Conservation (phyloP, 139 green algal genomes). For the Nannochloris sp. region DNA sequence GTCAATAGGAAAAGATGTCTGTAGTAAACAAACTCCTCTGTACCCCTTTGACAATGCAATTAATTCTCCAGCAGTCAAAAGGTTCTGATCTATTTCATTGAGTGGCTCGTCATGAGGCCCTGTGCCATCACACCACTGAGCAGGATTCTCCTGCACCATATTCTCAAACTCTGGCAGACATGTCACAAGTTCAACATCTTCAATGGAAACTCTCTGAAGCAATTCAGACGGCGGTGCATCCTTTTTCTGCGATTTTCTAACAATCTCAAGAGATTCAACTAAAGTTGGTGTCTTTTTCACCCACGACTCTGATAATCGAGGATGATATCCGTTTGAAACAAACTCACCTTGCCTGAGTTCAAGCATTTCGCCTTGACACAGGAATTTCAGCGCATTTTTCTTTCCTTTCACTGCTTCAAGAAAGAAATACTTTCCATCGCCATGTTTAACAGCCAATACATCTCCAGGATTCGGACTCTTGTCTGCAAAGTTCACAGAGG, state of each 20-base stretch:
- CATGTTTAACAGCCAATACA: not conserved
- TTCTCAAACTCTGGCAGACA: constrained; percentile 12
- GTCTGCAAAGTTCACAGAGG: too few relatives aligned
- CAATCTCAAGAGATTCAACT: constrained; percentile 6
- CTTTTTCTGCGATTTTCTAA: constrained; percentile 13
- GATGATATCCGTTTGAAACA: constrained; percentile 11
- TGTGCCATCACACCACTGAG: constrained; percentile 33
- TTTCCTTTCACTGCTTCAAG: not conserved
- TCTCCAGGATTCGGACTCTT: too few relatives aligned
- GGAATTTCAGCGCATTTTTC: not conserved
- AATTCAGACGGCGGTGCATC: not conserved
- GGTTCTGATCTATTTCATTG: constrained; percentile 3
- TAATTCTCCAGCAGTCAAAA: constrained; percentile 44
- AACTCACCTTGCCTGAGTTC: not conserved
- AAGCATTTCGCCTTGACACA: constrained; percentile 1
- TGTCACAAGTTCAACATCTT: not conserved
- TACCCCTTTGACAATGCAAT: constrained; percentile 25
- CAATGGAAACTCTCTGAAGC: not conserved
- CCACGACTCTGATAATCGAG: constrained; percentile 17
- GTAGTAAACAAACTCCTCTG: constrained; percentile 38
- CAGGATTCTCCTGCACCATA: constrained; percentile 11
- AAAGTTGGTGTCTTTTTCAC: constrained; percentile 18
- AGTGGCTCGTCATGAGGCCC: constrained; percentile 14
- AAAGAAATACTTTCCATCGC: not conserved
- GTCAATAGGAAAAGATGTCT: constrained; percentile 34